Base-by-base conservation (phyloP, 2,329 filamentous ascomycete genomes). In the Akanthomyces lecanii region DNA sequence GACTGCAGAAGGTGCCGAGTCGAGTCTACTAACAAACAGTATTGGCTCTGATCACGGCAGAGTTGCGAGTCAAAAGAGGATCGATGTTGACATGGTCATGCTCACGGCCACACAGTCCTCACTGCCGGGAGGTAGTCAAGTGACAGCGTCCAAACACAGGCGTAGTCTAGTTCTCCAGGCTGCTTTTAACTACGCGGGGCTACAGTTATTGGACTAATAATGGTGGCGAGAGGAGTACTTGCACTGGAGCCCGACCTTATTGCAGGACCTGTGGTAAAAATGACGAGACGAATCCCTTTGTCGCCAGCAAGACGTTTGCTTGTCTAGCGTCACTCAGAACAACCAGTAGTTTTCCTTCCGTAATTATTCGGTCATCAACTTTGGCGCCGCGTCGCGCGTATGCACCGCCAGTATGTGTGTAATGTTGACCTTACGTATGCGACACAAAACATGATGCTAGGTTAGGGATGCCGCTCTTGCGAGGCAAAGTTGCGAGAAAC, bases 401-500 rank as follows among this genome's bases (percentile, higher is more conserved):
- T 25, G 47, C 23, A 16, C 45, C 18, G 4, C 28, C n/a, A 54
- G 28, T 14, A 28, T 47, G 50, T 47, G 40, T 16, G 50, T 7
- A 23, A 53, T 30, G 18, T 47, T 53, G 50, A 25, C n/a, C 2
- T 21, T 18, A 8, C 21, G 14, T 23, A 11, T 5, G 40, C 25
- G 12, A 16, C 42, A 33, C 28, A 33, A 23, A 16, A 18, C 25
- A 38, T 25, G 28, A 52, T 18, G 7, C 23, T 14, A 51, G 40
- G 3, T 5, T 12, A 28, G n/a, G 4, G 36, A 47, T 25, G 16
- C 7, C 28, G 8, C 23, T 51, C 3, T 23, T 52, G 36, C 36
- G 23, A 61, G 50, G 53, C 50, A 38, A 47, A 33, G 25, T 52
- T 44, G 36, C 47, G 36, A 44, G 57, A 33, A 60, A 45, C 25